These are phyloP conservation scores for Yarrowia phangngaensis DNA, from an alignment of 805 yeast species.

Conservation along the genomic window DNA sequence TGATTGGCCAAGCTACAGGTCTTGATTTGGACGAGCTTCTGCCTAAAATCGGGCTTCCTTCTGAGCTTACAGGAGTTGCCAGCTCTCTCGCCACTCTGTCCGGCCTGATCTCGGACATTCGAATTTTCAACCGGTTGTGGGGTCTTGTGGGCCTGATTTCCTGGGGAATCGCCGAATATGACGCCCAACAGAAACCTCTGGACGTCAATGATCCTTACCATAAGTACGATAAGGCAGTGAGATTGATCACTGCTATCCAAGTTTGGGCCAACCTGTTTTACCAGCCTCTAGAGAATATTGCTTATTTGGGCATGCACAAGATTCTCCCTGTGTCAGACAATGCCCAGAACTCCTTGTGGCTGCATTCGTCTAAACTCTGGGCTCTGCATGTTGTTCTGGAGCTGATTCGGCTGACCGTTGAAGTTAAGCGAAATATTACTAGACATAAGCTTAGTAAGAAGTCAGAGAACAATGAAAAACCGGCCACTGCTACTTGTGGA, in stretches of 20 bases:
- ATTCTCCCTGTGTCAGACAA: slow-evolving; percentile 35
- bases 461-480: slow-evolving; percentile 3
- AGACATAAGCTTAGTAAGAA: slow-evolving; percentile 28
- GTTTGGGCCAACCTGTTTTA: slow-evolving; percentile 40
- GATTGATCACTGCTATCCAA: slow-evolving; percentile 39
- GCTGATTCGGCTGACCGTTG: slow-evolving; percentile 31
- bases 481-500: slow-evolving; percentile 13
- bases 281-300: slow-evolving; percentile 44
- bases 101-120: slow-evolving; percentile 37
- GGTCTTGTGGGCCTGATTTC: slow-evolving; percentile 39
- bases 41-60: slow-evolving; percentile 11
- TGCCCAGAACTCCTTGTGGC: slow-evolving; percentile 37
- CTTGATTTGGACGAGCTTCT: slow-evolving; percentile 8
- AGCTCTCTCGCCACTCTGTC: slow-evolving; percentile 30
- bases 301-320: slow-evolving; percentile 41
- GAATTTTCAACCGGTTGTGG: slow-evolving; percentile 42
- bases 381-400: slow-evolving; percentile 40
- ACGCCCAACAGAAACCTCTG: slow-evolving; percentile 33
- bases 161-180: slow-evolving; percentile 40
- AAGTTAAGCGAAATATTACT: slow-evolving; percentile 28
- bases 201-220: slow-evolving; percentile 9
- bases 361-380: slow-evolving; percentile 39
- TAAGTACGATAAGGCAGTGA: slow-evolving; percentile 34
- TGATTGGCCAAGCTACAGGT: slow-evolving; percentile 14
- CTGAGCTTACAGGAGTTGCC: slow-evolving; percentile 14